Percentiles rank a stretch among this genome's conserved stretches.
Evolutionary conservation across 495 filamentous ascomycete species (phyloP).

Genomic region (Aspergillus egyptiacus): DNA sequence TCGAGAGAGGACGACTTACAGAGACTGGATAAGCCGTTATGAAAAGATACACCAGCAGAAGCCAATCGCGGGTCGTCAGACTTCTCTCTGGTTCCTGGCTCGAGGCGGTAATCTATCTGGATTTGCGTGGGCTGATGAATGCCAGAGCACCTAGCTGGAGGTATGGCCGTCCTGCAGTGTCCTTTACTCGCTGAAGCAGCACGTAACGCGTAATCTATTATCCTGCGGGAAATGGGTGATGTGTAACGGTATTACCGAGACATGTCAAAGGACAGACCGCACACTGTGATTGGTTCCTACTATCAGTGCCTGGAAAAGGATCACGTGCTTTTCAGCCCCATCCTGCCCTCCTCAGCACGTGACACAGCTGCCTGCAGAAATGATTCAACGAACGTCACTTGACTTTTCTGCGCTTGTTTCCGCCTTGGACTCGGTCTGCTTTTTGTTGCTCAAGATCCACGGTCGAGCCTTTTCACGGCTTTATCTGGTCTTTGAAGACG

Average conservation of each 20-base stretch:
- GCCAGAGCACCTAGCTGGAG: not conserved
- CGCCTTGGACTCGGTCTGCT: conserved; percentile 1
- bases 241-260: conserved; percentile 20
- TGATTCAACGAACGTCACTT: conserved; percentile 28
- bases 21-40: not conserved
- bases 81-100: not conserved
- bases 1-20: not conserved
- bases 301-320: not conserved
- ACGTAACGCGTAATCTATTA: conserved; percentile 12
- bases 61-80: conserved; percentile 5
- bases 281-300: conserved; percentile 31
- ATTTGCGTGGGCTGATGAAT: conserved; percentile 1
- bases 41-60: conserved; percentile 3
- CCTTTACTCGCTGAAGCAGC: not conserved
- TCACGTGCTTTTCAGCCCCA: conserved; percentile 16
- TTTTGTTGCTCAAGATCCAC: not conserved
- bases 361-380: conserved; percentile 19
- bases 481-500: not conserved
- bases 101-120: conserved; percentile 25
- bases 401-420: conserved; percentile 20
- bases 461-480: not conserved
- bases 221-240: not conserved
- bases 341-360: conserved; percentile 17
- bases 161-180: not conserved
- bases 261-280: conserved; percentile 34